Base-by-base conservation (phyloP, 208 protist genomes). In the Leishmania braziliensis region DNA sequence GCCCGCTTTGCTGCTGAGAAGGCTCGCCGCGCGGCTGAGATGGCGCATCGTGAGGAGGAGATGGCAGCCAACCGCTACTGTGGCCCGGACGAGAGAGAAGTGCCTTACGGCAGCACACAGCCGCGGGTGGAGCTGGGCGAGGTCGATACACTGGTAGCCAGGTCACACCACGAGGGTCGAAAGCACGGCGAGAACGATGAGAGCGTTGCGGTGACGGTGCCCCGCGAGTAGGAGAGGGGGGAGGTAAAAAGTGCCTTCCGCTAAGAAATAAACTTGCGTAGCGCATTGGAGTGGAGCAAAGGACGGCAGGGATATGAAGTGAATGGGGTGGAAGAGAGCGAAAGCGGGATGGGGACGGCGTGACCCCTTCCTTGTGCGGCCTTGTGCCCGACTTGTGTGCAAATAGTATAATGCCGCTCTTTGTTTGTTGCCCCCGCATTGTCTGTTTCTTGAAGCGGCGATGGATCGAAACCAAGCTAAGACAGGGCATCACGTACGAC, bases 1-100 rank as follows among this genome's bases (percentile, higher is more conserved):
- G 43, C 12, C 60, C 81, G 77, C 33, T 76, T 76, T 46, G 81
- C 75, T 23, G 71, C 77, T 1, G 62, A 89, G 77, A 86, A 81
- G 86, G 50, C 65, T 5, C 75, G 74, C 60, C 77, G 83, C 10
- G 66, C 70, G 39, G 88, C 78, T 18, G 79, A 83, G 70, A 62
- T 18, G 83, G 48, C 54, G 23, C 74, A 75, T 36, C 79, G 80
- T 23, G 65, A 74, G 23, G 88, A 77, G 20, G 81, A 81, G 68
- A 74, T 69, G 51, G 75, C 75, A 33, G 56, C 74, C 62, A 79
- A 46, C n/a, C 36, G 33, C 50, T 58, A 71, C 23, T n/a, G 23
- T 5, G 33, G 65, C 14, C 46, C 23, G 6, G 48, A 81, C 12
- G 78, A 81, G 78, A 50, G 70, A 29, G 18, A 20, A 46, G 56